Base-by-base conservation (phyloP, 371 early-diverging fungal species). In the Basidiobolus heterosporus region DNA sequence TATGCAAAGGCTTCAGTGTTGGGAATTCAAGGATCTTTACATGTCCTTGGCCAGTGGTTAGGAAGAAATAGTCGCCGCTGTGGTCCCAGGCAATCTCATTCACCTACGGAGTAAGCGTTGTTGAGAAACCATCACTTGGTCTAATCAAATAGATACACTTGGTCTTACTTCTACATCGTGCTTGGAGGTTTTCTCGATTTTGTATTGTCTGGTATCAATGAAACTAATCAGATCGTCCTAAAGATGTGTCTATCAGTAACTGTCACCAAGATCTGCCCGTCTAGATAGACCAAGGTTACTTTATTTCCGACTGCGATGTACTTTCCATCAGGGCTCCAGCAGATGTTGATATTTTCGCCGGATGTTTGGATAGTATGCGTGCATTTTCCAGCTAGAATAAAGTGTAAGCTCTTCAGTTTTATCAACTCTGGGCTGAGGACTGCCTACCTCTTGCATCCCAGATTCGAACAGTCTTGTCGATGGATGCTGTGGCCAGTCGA, bases 331-430 rank as follows among this genome's bases (percentile, higher is more conserved):
- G 86, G 84, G 50, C 80, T 76, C 85, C 87, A 88, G 48, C 77
- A 75, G 21, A 86, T 74, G 59, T 86, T 88, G 64, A 90, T 85
- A 55, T 87, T 87, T 53, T 86, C 86, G 1, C 87, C 87, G 2
- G 62, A 64, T 7, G 91, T 90, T 20, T 67, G 62, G 5, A 86
- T 62, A 13, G 66, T 63, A 5, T 73, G 67, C 5, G 72, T 70
- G 47, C 79, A 69, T 52, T 75, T 72, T 4, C 70, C 74, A 20
- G 78, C 77, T 76, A 58, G 6, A 22, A 30, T 16, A 22, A 36
- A 40, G 39, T 45, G 40, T 15, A 11, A 3, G 1, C 16, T 36
- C 30, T 15, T 37, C 23, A 41, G 38, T 19, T 13, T n/a, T n/a
- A n/a, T n/a, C n/a, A n/a, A n/a, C n/a, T 40, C 15, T 46, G 41